Conservation (phyloP, 768 basidiomycete species). For the Candolleomyces efflorescens region DNA sequence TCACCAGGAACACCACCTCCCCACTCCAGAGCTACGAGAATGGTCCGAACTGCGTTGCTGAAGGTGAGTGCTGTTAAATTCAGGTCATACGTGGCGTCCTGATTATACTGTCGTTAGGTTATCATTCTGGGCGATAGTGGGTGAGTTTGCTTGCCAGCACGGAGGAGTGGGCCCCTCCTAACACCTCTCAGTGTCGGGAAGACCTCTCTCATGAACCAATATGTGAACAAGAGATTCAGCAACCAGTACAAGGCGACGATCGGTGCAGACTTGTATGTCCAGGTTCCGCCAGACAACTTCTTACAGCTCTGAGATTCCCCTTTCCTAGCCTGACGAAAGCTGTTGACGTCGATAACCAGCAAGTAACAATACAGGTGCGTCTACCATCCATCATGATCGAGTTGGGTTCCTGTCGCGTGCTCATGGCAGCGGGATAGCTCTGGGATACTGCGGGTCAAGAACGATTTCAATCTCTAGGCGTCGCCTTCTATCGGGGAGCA, state of each 20-base stretch:
- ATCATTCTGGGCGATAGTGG: constrained; percentile 98
- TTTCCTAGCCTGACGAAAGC: constrained; percentile 85
- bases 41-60: constrained; percentile 3
- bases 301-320: constrained; percentile 7
- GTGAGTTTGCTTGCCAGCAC: constrained; percentile 40
- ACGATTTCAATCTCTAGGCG: constrained; percentile 97
- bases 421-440: constrained; percentile 44
- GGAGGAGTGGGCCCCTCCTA: constrained; percentile 12
- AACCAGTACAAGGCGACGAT: constrained; percentile 99
- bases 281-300: constrained; percentile 4
- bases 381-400: too few species aligned
- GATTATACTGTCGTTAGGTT: constrained; percentile 51
- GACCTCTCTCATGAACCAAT: constrained; percentile 99
- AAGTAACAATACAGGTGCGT: constrained; percentile 95
- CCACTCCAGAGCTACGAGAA: not conserved
- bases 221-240: constrained; percentile 99
- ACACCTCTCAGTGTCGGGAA: constrained; percentile 78
- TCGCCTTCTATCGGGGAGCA: constrained; percentile 98
- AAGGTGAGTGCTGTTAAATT: constrained; percentile 1
- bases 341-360: constrained; percentile 95
- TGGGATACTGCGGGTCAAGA: constrained; percentile 99
- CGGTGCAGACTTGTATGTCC: constrained; percentile 88
- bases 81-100: not conserved
- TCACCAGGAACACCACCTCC: not conserved
- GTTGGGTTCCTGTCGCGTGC: too few species aligned